A percentile compares a stretch with the other conserved stretches of the same genome.
Evolutionary conservation across 1,284 basidiomycete genomes (phyloP).

Genomic region (Ustilago cynodontis): DNA sequence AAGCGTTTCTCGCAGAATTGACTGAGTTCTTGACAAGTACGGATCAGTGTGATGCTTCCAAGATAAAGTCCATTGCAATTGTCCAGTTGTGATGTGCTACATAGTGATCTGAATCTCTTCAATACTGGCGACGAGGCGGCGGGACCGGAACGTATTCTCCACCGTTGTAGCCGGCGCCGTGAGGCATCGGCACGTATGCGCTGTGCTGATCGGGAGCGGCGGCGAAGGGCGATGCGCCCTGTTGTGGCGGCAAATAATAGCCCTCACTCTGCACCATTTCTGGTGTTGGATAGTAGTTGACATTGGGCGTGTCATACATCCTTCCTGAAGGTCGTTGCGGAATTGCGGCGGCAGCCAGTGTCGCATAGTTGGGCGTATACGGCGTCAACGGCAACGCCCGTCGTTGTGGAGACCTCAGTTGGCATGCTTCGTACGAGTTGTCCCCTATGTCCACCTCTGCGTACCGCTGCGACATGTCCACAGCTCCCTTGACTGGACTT

Average conservation of each 20-base stretch:
- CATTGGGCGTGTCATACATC: constrained; percentile 43
- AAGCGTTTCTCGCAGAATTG: no score
- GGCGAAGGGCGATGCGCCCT: neutral
- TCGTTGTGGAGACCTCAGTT: constrained; percentile 27
- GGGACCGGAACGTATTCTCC: constrained; percentile 9
- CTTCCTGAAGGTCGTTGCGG: constrained; percentile 24
- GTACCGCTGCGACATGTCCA: neutral
- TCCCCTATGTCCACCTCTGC: constrained; percentile 3
- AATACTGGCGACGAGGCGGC: constrained; percentile 14
- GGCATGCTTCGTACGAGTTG: constrained; percentile 22
- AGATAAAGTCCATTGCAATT: neutral
- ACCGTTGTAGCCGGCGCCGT: constrained; percentile 1
- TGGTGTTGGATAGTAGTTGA: constrained; percentile 40
- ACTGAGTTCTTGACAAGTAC: no score
- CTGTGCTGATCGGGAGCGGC: neutral
- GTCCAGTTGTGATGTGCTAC: constrained; percentile 5
- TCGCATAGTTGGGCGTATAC: constrained; percentile 38
- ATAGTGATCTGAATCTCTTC: neutral
- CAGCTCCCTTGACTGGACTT: constrained; percentile 16
- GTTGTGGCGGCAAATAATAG: neutral
- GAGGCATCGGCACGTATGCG: neutral
- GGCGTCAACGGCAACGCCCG: constrained; percentile 21
- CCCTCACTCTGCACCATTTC: constrained; percentile 21
- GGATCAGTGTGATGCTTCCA: neutral
- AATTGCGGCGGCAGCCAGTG: neutral